Evolutionary conservation across 1,284 basidiomycete species (phyloP), one percentile per base, ranked within the genome.

Genomic region (Amylostereum areolatum): DNA sequence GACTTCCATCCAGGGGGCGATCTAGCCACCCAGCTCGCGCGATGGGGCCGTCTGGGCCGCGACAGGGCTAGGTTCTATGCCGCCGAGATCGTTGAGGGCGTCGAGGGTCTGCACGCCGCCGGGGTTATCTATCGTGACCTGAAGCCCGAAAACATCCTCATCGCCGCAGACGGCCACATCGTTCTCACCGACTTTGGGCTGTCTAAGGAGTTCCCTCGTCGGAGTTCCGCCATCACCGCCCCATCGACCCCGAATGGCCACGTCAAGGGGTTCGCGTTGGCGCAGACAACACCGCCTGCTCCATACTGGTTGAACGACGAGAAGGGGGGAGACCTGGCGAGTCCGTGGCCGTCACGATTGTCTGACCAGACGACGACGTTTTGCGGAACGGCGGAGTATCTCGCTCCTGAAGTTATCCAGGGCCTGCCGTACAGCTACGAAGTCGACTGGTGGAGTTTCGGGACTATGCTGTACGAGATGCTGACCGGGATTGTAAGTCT

Each of bases 371-470:
- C 91, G 25, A 81, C 73, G 34, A 93, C 91, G 9, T 93, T 93
- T 63, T 93, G 91, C 65, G 89, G 90, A 25, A 97, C 93, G 6
- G 89, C 92, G 3, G 94, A 97, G 66, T 97, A 97, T 62, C 78
- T 97, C 12, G 93, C 92, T 12, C 92, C 92, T 0, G 92, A 96
- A 65, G 92, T 98, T 46, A 92, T 98, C 59, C 88, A 93, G 61
- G 90, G 93, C 3, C 69, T 89, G 56, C 81, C 89, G 18, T 97
- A 98, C 66, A 88, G 88, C 55, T 97, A 95, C 62, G 91, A 95
- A 58, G 92, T 96, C 24, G 95, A 98, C 65, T 96, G 93, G 91
- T 98, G 95, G 94, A 90, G 89, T 56, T 89, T 97, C 60, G 95
- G 95, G 18, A 97, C 94, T 53, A 97, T 98, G 87, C 72, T 97